Evolutionary conservation across 2,329 filamentous ascomycete genomes (phyloP), one percentile per base, ranked within the genome.

Genomic region (Tolypocladium ovalisporum): DNA sequence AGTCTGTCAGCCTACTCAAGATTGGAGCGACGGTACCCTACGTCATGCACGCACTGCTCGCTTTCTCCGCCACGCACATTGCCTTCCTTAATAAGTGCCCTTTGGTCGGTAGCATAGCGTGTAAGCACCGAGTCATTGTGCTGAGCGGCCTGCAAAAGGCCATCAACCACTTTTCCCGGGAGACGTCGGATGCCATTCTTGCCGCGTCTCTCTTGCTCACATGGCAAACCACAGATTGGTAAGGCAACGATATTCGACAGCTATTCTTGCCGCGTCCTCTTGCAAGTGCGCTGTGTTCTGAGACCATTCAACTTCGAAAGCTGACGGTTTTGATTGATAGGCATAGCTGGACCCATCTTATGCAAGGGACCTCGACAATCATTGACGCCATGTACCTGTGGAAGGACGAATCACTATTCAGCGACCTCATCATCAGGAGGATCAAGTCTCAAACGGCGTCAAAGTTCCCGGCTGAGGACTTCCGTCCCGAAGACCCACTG

Each of bases 141-240:
- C 78, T 97, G 59, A 91, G 89, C 65, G 93, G 93, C 3, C 76
- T 97, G 52, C 90, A 96, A 67, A 87, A 91, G 67, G 90, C 90
- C 32, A 92, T 97, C 63, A 84, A 86, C 49, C 81, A 82, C n/a
- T 97, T 97, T 72, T 94, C 89, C 2, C 85, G 85, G 64, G 85
- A 88, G 55, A 96, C 91, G 59, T 93, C 90, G 1, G 93, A 99
- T 73, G 90, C 92, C 49, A 86, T 97, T 61, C 81, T 99, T 56
- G 93, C 92, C 32, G 90, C 92, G 34, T 97, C 93, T 32, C 84
- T 97, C 51, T 82, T 97, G 52, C 81, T 99, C 53, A 94, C 92
- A 37, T 97, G 94, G 92, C 93, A 97, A 76, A 89, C 90, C 57
- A 94, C 87, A 59, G 93, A 97, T 76, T 97, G 92, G 93, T 95